phyloP scores from a whole-genome alignment of 148 eudicot species.

The Simmondsia chinensis region DNA sequence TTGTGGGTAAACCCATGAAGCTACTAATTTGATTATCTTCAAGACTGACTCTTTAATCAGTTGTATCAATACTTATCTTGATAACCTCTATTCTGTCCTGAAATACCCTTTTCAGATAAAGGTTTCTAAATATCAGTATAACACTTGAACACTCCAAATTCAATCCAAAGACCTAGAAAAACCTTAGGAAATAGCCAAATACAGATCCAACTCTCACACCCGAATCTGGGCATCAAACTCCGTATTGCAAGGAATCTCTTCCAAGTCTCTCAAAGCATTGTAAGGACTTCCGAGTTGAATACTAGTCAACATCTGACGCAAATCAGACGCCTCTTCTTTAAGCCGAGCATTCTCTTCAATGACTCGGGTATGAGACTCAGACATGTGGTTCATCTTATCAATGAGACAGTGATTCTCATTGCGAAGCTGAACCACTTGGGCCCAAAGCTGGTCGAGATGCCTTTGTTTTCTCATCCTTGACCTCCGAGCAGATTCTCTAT shows the following conservation, averaged over 20 bases:
- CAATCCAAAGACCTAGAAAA: conserved; percentile 28
- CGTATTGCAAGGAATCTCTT: conserved; percentile 43
- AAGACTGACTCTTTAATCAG: conserved; percentile 8
- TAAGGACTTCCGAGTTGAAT: conserved; percentile 39
- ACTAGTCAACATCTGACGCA: conserved; percentile 40
- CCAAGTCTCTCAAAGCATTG: conserved; percentile 37
- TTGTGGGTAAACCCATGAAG: no score
- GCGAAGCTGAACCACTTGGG: conserved; percentile 46
- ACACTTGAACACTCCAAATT: no score
- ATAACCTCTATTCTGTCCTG: no score
- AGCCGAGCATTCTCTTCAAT: conserved; percentile 52
- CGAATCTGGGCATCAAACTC: no score
- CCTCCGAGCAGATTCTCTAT: conserved; percentile 80
- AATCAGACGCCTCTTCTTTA: conserved; percentile 50
- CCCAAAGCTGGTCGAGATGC: conserved; percentile 72
- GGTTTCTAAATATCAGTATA: no score
- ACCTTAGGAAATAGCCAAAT: conserved; percentile 24
- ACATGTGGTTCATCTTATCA: conserved; percentile 38
- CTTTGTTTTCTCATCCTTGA: conserved; percentile 86
- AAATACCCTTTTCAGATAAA: no score
- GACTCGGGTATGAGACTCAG: conserved; percentile 36
- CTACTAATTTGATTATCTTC: no score
- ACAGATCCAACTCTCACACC: conserved; percentile 45
- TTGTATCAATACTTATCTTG: no score
- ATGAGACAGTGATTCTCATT: conserved; percentile 50